Evolutionary conservation across 306 rosid genomes (phyloP), one percentile per base, ranked within the genome.

Genomic region (Carpinus viminea): DNA sequence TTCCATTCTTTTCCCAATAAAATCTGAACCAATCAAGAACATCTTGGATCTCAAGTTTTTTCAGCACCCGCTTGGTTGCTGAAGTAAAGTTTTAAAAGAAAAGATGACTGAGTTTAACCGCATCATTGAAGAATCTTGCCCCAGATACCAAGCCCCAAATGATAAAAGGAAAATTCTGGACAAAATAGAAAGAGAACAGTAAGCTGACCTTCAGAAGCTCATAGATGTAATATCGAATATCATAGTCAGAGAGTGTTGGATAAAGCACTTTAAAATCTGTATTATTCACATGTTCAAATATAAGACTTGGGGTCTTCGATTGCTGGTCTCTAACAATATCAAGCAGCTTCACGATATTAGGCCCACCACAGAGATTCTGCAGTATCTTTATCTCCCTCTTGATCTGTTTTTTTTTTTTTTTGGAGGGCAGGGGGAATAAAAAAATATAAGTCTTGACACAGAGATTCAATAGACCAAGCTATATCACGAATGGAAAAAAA

Each of bases 311-410:
- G 51, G 98, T 93, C 93, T 93, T 93, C 4, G 98, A 93, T 75
- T 93, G 98, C 88, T 93, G 98, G 79, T 93, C 98, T 86, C 98
- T 85, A 80, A 93, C 98, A 43, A 93, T 93, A 85, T 93, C 98
- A 69, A 91, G 96, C 91, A 93, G 85, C 93, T 93, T 91, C 71
- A 93, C 90, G 70, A 93, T 81, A 88, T 93, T 93, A 2, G 98
- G 98, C 46, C 98, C 98, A 65, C 96, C 98, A 41, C 98, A 93
- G 56, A 93, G 96, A 88, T 93, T 93, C 89, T 93, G 98, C 73
- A 93, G 85, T 82, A 93, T 93, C 82, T 93, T 93, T 73, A 93
- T 93, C 85, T 93, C 98, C 90, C 98, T 93, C 90, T 93, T 93
- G 83, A 93, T 93, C 98, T 93, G 96, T 88, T 81, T 31, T 81